These are phyloP conservation scores for Epichloe uncinata DNA, from an alignment of 2,329 filamentous ascomycete genomes.

Conservation along the genomic window DNA sequence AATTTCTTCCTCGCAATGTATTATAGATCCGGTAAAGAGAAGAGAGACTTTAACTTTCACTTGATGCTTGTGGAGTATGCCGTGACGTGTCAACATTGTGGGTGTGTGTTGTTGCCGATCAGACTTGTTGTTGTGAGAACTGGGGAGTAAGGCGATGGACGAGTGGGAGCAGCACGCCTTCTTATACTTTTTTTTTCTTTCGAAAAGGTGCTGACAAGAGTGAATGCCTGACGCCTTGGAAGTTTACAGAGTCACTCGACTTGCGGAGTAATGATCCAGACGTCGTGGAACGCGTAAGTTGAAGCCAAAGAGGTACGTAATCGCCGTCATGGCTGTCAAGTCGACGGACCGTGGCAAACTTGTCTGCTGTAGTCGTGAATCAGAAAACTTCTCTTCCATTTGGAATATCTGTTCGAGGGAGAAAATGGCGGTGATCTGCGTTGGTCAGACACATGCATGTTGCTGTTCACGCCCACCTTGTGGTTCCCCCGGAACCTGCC, in stretches of 20 bases:
- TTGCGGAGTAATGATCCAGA: background rate
- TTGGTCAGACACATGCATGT: background rate
- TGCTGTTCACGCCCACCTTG: too few species aligned
- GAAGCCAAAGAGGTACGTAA: slow-evolving; percentile 27
- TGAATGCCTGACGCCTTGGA: background rate
- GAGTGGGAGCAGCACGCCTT: background rate
- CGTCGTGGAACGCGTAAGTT: slow-evolving; percentile 33
- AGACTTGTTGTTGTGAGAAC: background rate
- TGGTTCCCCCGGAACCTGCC: too few species aligned
- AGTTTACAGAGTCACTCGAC: background rate
- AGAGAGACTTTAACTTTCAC: background rate
- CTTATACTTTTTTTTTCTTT: background rate
- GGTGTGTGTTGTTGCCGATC: background rate
- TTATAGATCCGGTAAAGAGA: background rate
- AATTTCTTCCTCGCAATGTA: too few species aligned
- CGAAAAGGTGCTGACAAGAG: background rate
- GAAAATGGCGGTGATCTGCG: background rate
- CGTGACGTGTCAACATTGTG: background rate
- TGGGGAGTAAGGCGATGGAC: background rate
- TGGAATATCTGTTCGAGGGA: too few species aligned
- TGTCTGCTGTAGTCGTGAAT: background rate
- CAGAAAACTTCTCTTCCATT: slow-evolving; percentile 26
- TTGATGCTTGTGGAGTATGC: background rate
- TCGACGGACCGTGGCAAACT: background rate
- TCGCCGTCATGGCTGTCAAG: slow-evolving; percentile 23